Base-by-base conservation (phyloP, 2,329 filamentous ascomycete species). In the Ophiostoma australiae region DNA sequence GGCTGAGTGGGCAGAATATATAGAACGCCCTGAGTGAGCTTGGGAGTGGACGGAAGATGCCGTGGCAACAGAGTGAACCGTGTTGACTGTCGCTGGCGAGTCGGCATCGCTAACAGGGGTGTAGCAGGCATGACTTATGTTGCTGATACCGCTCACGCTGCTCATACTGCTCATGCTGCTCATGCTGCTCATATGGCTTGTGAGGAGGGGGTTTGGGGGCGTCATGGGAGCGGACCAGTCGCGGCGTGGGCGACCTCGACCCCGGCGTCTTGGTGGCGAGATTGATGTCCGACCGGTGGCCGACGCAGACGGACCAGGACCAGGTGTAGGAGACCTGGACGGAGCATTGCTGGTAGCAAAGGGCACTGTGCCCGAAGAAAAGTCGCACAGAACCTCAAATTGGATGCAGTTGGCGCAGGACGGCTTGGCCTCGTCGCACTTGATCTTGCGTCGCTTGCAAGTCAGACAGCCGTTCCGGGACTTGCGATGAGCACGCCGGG, bases 371-470 rank as follows among this genome's bases (percentile, higher is more conserved):
- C 52, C 52, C 2, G 52, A 58, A 8, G 52, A 58, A 17, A 58
- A 58, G 8, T 23, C 52, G 4, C 52, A 58, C 10, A 58, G 52
- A 27, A 58, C 52, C 23, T 27, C 52, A 58, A 58, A 58, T 7
- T 58, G 23, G 23, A 58, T 27, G 52, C 52, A 58, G 8, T 27
- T 58, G 52, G 52, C 23, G 7, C 52, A 58, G 6, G 52, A 58
- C 23, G 52, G 52, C n/a, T 58, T 58, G 52, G 52, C n/a, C 52
- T 58, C 23, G 52, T 58, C 52, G 52, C 52, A 58, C 23, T 58
- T 58, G 52, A 58, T 58, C 52, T 58, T 58, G 52, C 52, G 52
- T 8, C n/a, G n/a, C n/a, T 58, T 58, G n/a, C 52, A 58, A 27
- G 52, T 58, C 8, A 58, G 10, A 58, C 52, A 58, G 52, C 52